Evolutionary conservation across 2,329 filamentous ascomycete species (phyloP).

Genomic region (Epicoccum nigrum): DNA sequence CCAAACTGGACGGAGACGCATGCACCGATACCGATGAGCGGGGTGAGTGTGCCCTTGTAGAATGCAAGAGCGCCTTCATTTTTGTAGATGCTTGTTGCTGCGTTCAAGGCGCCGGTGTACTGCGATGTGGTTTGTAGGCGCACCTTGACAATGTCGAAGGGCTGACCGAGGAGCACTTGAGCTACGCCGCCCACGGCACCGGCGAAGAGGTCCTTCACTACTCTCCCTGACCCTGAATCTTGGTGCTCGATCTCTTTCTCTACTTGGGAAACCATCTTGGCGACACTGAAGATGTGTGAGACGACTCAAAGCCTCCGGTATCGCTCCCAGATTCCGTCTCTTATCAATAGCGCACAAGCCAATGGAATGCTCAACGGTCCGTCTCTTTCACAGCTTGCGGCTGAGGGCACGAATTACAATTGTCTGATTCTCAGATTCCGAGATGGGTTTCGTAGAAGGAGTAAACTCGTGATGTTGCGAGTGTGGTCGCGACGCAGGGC

Average conservation of each 20-base stretch:
- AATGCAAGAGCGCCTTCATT: constrained; percentile 90
- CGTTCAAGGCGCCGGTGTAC: constrained; percentile 80
- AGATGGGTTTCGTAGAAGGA: not conserved
- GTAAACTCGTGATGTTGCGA: not conserved
- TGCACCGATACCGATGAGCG: constrained; percentile 92
- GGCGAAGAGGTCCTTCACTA: constrained; percentile 87
- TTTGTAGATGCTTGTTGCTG: constrained; percentile 81
- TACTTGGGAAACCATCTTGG: constrained; percentile 25
- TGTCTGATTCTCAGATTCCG: not conserved
- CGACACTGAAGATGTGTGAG: no score
- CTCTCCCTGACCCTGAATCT: constrained; percentile 45
- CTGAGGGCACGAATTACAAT: not conserved
- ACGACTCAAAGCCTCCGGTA: no score
- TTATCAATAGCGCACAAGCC: constrained; percentile 9
- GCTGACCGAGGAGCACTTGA: constrained; percentile 84
- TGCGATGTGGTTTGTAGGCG: constrained; percentile 87
- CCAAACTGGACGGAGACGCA: constrained; percentile 98
- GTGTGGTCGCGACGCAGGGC: constrained; percentile 1
- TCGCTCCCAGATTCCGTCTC: constrained; percentile 1
- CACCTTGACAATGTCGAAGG: constrained; percentile 80
- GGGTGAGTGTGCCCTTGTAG: constrained; percentile 97
- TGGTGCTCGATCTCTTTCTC: constrained; percentile 50
- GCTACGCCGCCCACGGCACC: constrained; percentile 91
- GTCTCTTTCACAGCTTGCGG: not conserved
- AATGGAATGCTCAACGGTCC: not conserved